Evolutionary conservation across 2,329 filamentous ascomycete genomes (phyloP).

Genomic region (Elsinoe australis): DNA sequence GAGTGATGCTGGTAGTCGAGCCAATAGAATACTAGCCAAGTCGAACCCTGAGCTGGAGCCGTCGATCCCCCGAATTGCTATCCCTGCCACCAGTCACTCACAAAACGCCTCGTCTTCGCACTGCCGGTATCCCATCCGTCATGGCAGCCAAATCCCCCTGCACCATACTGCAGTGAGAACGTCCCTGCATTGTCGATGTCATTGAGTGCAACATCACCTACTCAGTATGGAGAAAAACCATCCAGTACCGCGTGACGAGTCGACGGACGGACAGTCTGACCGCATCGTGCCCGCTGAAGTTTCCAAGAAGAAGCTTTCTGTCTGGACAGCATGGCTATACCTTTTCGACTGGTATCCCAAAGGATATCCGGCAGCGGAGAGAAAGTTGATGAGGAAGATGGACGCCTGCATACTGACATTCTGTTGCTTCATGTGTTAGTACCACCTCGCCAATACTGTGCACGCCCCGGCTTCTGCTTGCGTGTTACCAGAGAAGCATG

Average conservation of each 20-base stretch:
- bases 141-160: no score
- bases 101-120: no score
- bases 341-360: constrained; percentile 9
- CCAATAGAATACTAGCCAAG: no score
- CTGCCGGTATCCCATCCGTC: no score
- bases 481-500: no score
- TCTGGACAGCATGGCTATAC: constrained; percentile 10
- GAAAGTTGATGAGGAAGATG: constrained; percentile 40
- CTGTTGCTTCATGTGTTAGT: constrained; percentile 33
- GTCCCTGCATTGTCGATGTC: no score
- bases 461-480: no score
- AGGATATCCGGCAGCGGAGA: constrained; percentile 29
- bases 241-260: not conserved
- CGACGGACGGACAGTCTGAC: not conserved
- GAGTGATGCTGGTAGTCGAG: no score
- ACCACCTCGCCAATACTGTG: not conserved
- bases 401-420: constrained; percentile 32
- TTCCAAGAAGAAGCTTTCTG: not conserved
- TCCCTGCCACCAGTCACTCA: no score
- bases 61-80: no score
- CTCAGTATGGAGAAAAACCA: not conserved
- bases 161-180: no score
- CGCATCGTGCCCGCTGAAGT: not conserved
- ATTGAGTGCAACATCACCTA: not conserved
- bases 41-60: no score